phyloP scores from a whole-genome alignment of 1,284 basidiomycete species.

The Leccinum subrobustum region DNA sequence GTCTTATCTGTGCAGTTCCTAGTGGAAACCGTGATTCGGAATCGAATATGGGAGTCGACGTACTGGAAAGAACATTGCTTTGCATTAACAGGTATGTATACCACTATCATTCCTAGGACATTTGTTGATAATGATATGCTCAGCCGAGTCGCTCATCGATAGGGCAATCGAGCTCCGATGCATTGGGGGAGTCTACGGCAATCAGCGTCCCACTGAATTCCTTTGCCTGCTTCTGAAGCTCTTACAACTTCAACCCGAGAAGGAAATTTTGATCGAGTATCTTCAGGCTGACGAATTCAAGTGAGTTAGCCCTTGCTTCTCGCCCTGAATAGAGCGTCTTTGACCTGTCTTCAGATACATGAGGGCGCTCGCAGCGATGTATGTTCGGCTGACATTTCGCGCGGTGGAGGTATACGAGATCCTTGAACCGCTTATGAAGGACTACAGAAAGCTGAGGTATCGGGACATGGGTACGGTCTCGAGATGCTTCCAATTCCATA shows the following conservation, averaged over 20 bases:
- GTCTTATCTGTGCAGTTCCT: constrained; percentile 66
- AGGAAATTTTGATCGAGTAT: constrained; percentile 95
- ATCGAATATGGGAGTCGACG: constrained; percentile 91
- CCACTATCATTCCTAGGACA: not conserved
- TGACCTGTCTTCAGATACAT: constrained; percentile 66
- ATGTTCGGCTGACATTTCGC: constrained; percentile 92
- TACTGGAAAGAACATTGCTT: constrained; percentile 99
- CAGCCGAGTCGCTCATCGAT: constrained; percentile 92
- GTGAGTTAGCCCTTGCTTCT: constrained; percentile 48
- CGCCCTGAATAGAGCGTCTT: not conserved
- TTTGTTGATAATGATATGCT: constrained; percentile 10
- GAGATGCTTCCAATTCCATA: not conserved
- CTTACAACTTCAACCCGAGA: constrained; percentile 95
- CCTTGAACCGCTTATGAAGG: constrained; percentile 91
- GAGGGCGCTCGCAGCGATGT: constrained; percentile 90
- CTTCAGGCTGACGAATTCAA: constrained; percentile 97
- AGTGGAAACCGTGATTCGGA: constrained; percentile 95
- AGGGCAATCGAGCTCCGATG: constrained; percentile 80
- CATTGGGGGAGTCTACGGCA: constrained; percentile 93
- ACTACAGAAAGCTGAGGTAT: constrained; percentile 88
- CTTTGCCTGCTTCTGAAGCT: constrained; percentile 91
- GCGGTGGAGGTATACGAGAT: constrained; percentile 90
- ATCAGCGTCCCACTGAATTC: constrained; percentile 90
- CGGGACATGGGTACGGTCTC: constrained; percentile 69
- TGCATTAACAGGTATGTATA: constrained; percentile 73